Evolutionary conservation across 2,329 filamentous ascomycete genomes (phyloP).

Genomic region (Hymenoscyphus infarciens): DNA sequence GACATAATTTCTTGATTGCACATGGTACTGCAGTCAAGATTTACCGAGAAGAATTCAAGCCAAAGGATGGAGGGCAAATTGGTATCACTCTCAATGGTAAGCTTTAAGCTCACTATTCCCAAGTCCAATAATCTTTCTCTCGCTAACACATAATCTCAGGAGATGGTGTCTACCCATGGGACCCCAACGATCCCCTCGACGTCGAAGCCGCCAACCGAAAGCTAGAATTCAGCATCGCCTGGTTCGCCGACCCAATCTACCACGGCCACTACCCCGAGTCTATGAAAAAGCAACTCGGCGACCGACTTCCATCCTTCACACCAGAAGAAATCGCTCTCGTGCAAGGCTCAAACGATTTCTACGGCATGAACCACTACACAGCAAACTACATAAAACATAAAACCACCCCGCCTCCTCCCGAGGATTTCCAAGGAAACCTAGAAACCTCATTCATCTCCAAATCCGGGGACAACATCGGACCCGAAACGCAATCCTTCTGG

Average conservation of each 20-base stretch:
- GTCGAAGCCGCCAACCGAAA: constrained; percentile 75
- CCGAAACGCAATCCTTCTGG: constrained; percentile 80
- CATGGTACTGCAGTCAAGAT: constrained; percentile 78
- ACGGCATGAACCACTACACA: constrained; percentile 93
- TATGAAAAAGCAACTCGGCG: constrained; percentile 77
- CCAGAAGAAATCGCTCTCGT: constrained; percentile 70
- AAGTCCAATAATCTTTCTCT: background rate
- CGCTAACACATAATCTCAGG: constrained; percentile 41
- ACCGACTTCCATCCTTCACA: constrained; percentile 72
- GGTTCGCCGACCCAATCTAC: constrained; percentile 88
- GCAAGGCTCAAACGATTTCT: constrained; percentile 86
- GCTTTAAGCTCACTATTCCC: constrained; percentile 17
- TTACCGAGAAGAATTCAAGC: constrained; percentile 80
- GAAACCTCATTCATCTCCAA: constrained; percentile 70
- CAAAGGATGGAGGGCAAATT: constrained; percentile 68
- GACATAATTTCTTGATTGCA: constrained; percentile 75
- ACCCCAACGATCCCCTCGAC: constrained; percentile 69
- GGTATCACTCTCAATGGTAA: constrained; percentile 82
- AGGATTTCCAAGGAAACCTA: constrained; percentile 73
- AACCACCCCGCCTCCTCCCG: constrained; percentile 52
- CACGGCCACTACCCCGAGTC: constrained; percentile 78
- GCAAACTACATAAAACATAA: constrained; percentile 81
- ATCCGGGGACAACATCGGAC: constrained; percentile 68
- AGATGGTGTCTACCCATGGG: constrained; percentile 80
- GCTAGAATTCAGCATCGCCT: constrained; percentile 81